phyloP scores from a whole-genome alignment of 352 stramenopile species.

The Thraustotheca clavata region DNA sequence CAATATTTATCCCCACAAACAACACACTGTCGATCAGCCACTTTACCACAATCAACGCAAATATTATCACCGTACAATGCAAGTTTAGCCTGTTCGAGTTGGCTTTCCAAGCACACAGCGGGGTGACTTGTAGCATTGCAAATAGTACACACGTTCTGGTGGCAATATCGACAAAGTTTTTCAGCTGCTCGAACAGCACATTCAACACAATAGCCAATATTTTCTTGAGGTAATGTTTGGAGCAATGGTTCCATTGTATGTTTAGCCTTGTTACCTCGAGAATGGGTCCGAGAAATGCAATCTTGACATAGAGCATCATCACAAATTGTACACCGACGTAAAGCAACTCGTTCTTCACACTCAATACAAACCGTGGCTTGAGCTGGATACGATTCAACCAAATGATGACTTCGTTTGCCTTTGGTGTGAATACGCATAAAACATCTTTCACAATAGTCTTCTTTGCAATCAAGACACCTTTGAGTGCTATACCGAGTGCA shows the following conservation, averaged over 20 bases:
- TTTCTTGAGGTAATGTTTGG: conserved; percentile 31
- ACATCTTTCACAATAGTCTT: conserved; percentile 76
- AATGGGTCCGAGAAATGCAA: conserved; percentile 55
- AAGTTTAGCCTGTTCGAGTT: conserved; percentile 38
- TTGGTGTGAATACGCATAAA: conserved; percentile 56
- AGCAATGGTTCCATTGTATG: conserved; percentile 43
- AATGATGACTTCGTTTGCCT: conserved; percentile 47
- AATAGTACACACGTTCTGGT: conserved; percentile 39
- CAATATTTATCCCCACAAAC: conserved; percentile 71
- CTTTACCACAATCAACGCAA: conserved; percentile 69
- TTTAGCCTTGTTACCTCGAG: conserved; percentile 28
- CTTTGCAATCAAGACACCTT: conserved; percentile 60
- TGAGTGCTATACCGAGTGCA: conserved; percentile 48
- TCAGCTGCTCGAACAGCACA: conserved; percentile 47
- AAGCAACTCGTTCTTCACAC: conserved; percentile 60
- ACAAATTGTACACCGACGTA: conserved; percentile 52
- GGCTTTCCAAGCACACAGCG: conserved; percentile 50
- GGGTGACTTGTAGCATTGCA: conserved; percentile 41
- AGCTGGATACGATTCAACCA: conserved; percentile 47
- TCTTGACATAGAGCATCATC: conserved; percentile 56
- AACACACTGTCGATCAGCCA: conserved; percentile 52
- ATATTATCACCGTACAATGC: conserved; percentile 47
- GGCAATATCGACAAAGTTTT: conserved; percentile 45
- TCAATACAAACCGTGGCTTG: conserved; percentile 56
- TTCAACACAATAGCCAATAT: conserved; percentile 50